These are phyloP conservation scores for Fusarium poae DNA, from an alignment of 2,329 filamentous ascomycete species.

Conservation along the genomic window DNA sequence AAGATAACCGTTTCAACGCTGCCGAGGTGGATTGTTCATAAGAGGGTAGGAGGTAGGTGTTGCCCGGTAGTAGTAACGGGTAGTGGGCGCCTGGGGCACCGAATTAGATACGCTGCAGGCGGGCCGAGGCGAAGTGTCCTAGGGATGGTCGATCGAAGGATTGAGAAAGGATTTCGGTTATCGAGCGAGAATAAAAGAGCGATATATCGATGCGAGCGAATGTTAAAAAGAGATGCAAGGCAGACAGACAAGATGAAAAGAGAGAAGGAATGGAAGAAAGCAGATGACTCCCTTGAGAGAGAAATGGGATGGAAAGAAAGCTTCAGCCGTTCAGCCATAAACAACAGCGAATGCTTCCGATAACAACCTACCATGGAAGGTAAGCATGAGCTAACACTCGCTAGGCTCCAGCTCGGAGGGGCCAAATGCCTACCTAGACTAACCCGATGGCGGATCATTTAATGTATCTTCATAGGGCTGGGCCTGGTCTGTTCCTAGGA, in stretches of 20 bases:
- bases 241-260: conserved; percentile 6
- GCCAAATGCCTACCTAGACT: neutral
- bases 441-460: conserved; percentile 21
- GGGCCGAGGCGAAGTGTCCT: conserved; percentile 4
- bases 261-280: conserved; percentile 27
- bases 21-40: conserved; percentile 12
- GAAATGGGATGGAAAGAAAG: conserved; percentile 20
- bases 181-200: conserved; percentile 20
- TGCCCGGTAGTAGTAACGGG: conserved; percentile 9
- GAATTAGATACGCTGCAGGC: conserved; percentile 9
- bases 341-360: conserved; percentile 9
- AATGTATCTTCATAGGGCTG: conserved; percentile 27
- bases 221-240: conserved; percentile 1
- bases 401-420: conserved; percentile 20
- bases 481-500: conserved; percentile 12
- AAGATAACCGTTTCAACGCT: conserved; percentile 14
- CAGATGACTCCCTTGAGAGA: conserved; percentile 19
- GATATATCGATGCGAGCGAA: conserved; percentile 16
- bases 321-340: conserved; percentile 38
- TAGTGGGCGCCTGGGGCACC: conserved; percentile 31
- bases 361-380: conserved; percentile 3
- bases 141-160: conserved; percentile 11
- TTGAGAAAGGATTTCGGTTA: conserved; percentile 19
- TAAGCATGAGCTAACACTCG: conserved; percentile 14
- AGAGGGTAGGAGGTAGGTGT: conserved; percentile 7